Evolutionary conservation across 2,329 filamentous ascomycete species (phyloP).

Genomic region (Calycina herbarum): DNA sequence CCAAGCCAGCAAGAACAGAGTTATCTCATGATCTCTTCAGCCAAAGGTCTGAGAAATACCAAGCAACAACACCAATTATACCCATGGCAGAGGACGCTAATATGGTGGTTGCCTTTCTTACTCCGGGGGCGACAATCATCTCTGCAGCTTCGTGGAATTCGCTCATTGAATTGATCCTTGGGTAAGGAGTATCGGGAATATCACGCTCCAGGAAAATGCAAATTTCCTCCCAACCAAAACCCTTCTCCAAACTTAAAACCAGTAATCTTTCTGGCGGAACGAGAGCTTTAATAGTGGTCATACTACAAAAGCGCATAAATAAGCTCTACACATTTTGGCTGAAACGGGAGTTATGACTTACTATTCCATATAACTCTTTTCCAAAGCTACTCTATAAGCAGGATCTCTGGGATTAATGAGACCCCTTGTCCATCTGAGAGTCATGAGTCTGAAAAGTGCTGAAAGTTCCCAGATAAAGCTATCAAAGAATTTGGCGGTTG

Average conservation of each 20-base stretch:
- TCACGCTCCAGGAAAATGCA: not conserved
- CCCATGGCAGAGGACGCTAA: not conserved
- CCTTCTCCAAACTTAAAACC: not conserved
- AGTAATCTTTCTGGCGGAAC: not conserved
- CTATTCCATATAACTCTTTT: not conserved
- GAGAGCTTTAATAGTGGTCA: not conserved
- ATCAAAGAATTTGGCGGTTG: not conserved
- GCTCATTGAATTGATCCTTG: not conserved
- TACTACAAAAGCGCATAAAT: not conserved
- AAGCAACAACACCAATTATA: not conserved
- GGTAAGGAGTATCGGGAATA: not conserved
- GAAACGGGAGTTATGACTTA: not conserved
- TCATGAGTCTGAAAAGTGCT: not conserved
- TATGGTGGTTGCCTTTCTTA: not conserved
- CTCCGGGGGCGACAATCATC: not conserved
- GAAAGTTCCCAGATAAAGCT: constrained; percentile 1
- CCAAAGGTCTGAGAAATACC: not conserved
- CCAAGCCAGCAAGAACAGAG: not conserved
- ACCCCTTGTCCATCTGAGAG: not conserved
- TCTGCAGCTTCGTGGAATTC: not conserved
- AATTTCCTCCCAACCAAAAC: not conserved
- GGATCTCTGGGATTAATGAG: not conserved
- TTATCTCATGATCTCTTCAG: not conserved
- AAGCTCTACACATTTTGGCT: not conserved
- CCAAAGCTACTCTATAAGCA: not conserved